Evolutionary conservation across 2,329 filamentous ascomycete genomes (phyloP), one percentile per base, ranked within the genome.

Genomic region (Dryadomyces sulphureus): DNA sequence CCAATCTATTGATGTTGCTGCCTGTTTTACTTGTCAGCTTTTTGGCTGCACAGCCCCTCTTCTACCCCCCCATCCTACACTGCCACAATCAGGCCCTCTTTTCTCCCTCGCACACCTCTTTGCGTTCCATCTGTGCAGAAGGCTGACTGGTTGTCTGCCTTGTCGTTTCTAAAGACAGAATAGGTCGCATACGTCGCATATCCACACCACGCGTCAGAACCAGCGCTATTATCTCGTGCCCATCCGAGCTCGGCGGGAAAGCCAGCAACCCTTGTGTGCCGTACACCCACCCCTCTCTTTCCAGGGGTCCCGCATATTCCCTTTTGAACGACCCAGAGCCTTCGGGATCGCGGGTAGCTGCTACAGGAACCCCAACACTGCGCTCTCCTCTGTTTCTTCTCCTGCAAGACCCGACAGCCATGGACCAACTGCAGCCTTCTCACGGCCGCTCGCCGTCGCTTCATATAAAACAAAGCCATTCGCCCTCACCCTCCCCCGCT

Each of bases 391-490:
- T n/a, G n/a, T n/a, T n/a, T n/a, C n/a, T n/a, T n/a, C n/a, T n/a
- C n/a, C n/a, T n/a, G n/a, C 35, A 21, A 19, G 27, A 24, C n/a
- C 40, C 19, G 43, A 17, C 41, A 41, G 57, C 55, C 57, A 74
- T 75, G 70, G 72, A 76, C 65, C 66, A 69, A 61, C 69, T 72
- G 52, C 58, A 62, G 56, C 55, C 58, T 55, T 59, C 57, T 53
- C 67, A 73, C 60, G 75, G 75, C 59, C 76, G 77, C 58, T 81
- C 78, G 55, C 74, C 72, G 59, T 60, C 67, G 66, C 70, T 48
- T n/a, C 17, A 77, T 79, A 81, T 83, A 80, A 82, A 73, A 61
- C 76, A 77, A 61, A 73, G 67, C 54, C 77, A 77, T 62, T 81
- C 79, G 56, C 75, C 77, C 55, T 76, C 77, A 11, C 50, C 46